Percentiles rank a stretch among this genome's conserved stretches.
These are phyloP conservation scores for Zea mays DNA, from an alignment of 176 grass and related monocot genomes.

Conservation along the genomic window Zm-B73-REFERENCE-NAM-5.0 NC_050099.1:246686501-246687000, in stretches of 20 bases:
- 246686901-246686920: neutral
- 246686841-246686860: conserved; percentile 20
- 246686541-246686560: too few species aligned
- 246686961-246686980: conserved; percentile 22
- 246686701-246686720: conserved; percentile 35
- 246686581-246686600: neutral
- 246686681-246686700: conserved; percentile 54
- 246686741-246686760: neutral
- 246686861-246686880: neutral
- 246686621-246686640: conserved; percentile 46
- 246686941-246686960: conserved; percentile 22
- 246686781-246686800: conserved; percentile 27
- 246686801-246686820: neutral
- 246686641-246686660: conserved; percentile 29
- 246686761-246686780: conserved; percentile 22
- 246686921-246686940: conserved; percentile 37
- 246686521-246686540: too few species aligned
- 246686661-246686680: conserved; percentile 54
- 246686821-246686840: conserved; percentile 4
- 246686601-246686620: conserved; percentile 30
- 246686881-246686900: too few species aligned
- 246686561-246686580: too few species aligned
- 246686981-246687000: too few species aligned
- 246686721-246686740: conserved; percentile 30
- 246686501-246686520: too few species aligned